Conservation (phyloP, 352 stramenopile species). For the Pelagophyceae sp. region DNA sequence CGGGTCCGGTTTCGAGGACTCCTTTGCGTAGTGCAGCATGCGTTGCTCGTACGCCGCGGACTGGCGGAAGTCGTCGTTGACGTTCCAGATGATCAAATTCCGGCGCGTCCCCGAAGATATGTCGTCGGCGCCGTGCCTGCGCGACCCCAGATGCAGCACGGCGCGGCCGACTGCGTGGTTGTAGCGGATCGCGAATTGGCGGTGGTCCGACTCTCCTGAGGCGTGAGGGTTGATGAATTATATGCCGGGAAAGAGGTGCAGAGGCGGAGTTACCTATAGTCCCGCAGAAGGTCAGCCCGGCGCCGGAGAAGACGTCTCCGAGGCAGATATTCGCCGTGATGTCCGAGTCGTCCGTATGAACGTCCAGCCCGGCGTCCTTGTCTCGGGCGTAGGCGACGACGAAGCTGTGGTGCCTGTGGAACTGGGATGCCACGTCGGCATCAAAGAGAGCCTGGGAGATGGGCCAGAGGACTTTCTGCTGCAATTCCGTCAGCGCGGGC, state of each 20-base stretch:
- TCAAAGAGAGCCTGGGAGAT: background rate
- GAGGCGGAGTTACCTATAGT: slow-evolving; percentile 27
- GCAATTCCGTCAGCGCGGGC: background rate
- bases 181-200: slow-evolving; percentile 20
- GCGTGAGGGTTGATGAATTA: too few species aligned
- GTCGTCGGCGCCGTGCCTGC: slow-evolving; percentile 35
- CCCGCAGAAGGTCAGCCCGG: slow-evolving; percentile 35
- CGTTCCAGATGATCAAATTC: slow-evolving; percentile 40
- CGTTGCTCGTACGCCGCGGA: slow-evolving; percentile 12
- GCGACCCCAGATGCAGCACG: slow-evolving; percentile 34
- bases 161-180: slow-evolving; percentile 30
- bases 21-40: slow-evolving; percentile 24
- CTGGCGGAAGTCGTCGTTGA: slow-evolving; percentile 25
- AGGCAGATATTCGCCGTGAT: slow-evolving; percentile 39
- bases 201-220: too few species aligned
- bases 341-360: slow-evolving; percentile 37
- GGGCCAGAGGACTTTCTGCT: background rate
- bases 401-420: slow-evolving; percentile 39
- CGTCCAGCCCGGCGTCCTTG: slow-evolving; percentile 33
- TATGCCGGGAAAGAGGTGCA: too few species aligned
- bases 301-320: slow-evolving; percentile 31
- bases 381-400: slow-evolving; percentile 32
- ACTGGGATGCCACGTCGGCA: slow-evolving; percentile 2
- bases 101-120: slow-evolving; percentile 28
- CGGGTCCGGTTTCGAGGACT: slow-evolving; percentile 23